Evolutionary conservation across 2,329 filamentous ascomycete genomes (phyloP).

Genomic region (Colletotrichum lupini): DNA sequence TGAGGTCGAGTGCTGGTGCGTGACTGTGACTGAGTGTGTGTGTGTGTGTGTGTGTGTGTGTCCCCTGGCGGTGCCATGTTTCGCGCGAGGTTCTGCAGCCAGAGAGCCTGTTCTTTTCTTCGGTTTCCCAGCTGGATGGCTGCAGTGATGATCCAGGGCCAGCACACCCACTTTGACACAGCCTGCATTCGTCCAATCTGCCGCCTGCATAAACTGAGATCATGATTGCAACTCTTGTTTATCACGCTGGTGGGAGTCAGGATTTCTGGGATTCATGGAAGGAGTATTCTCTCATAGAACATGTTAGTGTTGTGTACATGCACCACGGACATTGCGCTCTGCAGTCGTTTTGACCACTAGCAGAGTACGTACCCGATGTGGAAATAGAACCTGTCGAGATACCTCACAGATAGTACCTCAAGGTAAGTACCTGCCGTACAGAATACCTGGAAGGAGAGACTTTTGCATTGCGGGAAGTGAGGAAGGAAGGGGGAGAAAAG

Average conservation of each 20-base stretch:
- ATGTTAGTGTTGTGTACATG: background rate
- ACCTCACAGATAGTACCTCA: too few species aligned
- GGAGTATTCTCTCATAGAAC: background rate
- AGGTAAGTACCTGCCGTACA: too few species aligned
- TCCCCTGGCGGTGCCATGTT: slow-evolving; percentile 17
- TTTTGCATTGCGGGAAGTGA: background rate
- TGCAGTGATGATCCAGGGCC: background rate
- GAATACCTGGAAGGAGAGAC: too few species aligned
- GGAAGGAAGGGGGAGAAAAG: background rate
- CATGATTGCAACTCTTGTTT: background rate
- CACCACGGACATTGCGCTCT: background rate
- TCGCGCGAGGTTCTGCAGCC: slow-evolving; percentile 18
- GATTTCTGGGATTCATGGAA: background rate
- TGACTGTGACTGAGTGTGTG: background rate
- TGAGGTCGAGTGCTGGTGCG: background rate
- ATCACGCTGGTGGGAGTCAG: background rate
- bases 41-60: background rate
- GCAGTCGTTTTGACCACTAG: background rate
- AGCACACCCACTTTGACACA: background rate
- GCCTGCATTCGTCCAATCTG: slow-evolving; percentile 16
- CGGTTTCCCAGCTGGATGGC: background rate
- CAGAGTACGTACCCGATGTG: background rate
- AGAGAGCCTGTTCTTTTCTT: slow-evolving; percentile 10
- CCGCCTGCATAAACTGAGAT: background rate
- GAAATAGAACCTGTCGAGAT: background rate